A percentile compares a stretch with the other conserved stretches of the same genome.
Conservation (phyloP, 768 basidiomycete genomes). For the Podaxis sp. region DNA sequence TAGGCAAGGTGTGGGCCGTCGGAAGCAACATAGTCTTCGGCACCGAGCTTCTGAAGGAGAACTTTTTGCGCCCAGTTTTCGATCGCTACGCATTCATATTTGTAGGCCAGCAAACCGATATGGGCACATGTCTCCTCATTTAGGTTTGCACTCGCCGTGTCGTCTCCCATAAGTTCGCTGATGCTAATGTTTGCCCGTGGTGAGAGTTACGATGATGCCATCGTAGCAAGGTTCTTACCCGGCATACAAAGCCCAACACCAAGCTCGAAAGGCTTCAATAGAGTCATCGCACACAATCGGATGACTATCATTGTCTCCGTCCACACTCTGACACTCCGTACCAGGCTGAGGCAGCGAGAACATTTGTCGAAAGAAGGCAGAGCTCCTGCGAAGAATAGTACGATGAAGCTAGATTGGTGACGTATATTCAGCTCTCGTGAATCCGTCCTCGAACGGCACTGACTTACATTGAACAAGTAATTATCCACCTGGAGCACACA, state of each 20-base stretch:
- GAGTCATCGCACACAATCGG: conserved; percentile 2
- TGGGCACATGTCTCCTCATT: neutral
- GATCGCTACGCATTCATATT: neutral
- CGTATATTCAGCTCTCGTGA: neutral
- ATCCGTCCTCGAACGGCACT: neutral
- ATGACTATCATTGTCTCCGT: neutral
- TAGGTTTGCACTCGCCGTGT: too few relatives aligned
- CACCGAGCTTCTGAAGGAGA: neutral
- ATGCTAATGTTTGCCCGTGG: too few relatives aligned
- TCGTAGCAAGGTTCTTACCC: neutral
- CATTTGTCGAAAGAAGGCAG: neutral
- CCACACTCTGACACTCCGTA: neutral
- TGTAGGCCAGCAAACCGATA: neutral
- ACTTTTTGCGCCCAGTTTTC: neutral
- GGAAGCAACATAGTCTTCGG: neutral
- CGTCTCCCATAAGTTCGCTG: too few relatives aligned
- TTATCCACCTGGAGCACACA: neutral
- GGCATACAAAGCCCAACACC: conserved; percentile 6
- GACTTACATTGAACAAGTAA: neutral
- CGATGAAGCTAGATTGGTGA: conserved; percentile 2
- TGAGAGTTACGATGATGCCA: too few relatives aligned
- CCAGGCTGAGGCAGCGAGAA: neutral
- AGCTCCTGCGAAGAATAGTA: neutral
- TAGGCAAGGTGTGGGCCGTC: neutral
- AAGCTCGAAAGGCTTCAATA: conserved; percentile 1